A percentile compares a stretch with the other conserved stretches of the same genome.
These are phyloP conservation scores for Solanum dulcamara DNA, from an alignment of 257 asterid species.

Conservation along the genomic window DNA sequence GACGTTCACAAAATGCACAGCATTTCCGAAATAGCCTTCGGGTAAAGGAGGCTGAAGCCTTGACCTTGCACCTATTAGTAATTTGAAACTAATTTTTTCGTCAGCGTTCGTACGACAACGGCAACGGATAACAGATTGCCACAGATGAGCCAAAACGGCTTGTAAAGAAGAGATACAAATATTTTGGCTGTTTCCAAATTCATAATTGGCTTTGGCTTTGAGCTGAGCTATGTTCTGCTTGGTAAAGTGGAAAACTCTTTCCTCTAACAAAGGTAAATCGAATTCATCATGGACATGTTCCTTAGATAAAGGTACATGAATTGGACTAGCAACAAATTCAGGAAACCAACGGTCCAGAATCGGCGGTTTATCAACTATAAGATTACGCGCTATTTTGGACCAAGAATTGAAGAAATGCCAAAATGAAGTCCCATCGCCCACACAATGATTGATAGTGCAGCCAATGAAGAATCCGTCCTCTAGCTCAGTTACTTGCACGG, in stretches of 20 bases:
- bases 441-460: constrained; percentile 27
- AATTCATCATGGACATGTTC: not conserved
- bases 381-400: constrained; percentile 24
- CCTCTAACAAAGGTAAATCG: constrained; percentile 5
- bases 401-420: constrained; percentile 48
- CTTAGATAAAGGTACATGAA: constrained; percentile 2
- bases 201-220: not conserved
- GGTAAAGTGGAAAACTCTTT: constrained; percentile 28
- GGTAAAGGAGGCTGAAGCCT: constrained; percentile 22
- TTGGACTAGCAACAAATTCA: not conserved
- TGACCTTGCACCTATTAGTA: constrained; percentile 15
- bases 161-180: constrained; percentile 32
- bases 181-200: constrained; percentile 1
- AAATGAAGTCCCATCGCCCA: constrained; percentile 29
- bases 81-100: not conserved
- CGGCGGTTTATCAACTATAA: constrained; percentile 6
- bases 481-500: constrained; percentile 34
- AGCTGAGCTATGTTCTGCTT: not conserved
- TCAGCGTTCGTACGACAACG: not conserved
- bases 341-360: constrained; percentile 20
- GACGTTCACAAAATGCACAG: not conserved
- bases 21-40: constrained; percentile 33
- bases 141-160: constrained; percentile 25
- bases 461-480: constrained; percentile 27
- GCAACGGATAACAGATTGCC: constrained; percentile 15